Conservation (phyloP, 2,329 filamentous ascomycete genomes). For the Magnaporthales sp. region DNA sequence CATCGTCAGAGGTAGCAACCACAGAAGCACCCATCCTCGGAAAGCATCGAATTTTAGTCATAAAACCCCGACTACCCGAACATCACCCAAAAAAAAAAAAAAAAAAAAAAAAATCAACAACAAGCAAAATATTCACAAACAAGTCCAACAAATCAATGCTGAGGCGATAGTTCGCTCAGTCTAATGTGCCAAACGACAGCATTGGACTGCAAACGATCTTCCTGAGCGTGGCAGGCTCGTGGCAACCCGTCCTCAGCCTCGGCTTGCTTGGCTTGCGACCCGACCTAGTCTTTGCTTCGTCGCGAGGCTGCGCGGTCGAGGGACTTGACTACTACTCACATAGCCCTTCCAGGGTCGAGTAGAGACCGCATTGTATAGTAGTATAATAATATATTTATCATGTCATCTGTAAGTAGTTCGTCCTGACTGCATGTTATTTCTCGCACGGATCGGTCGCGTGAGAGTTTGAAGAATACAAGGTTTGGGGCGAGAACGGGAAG, state of each 20-base stretch:
- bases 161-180: not conserved
- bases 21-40: not conserved
- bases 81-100: not conserved
- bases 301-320: not conserved
- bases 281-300: not conserved
- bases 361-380: not conserved
- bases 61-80: not conserved
- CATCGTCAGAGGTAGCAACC: not conserved
- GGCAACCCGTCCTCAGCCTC: not conserved
- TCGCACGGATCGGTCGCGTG: not conserved
- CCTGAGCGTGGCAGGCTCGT: not conserved
- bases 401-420: constrained; percentile 4
- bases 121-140: not conserved
- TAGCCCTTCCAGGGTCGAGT: not conserved
- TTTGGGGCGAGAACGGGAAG: not conserved
- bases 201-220: not conserved
- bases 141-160: not conserved
- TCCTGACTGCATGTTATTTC: not conserved
- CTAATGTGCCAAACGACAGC: not conserved
- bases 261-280: not conserved
- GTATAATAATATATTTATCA: not conserved
- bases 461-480: not conserved
- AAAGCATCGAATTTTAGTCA: not conserved
- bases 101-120: not conserved
- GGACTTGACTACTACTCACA: not conserved